A percentile compares a stretch with the other conserved stretches of the same genome.
phyloP scores from a whole-genome alignment of 2,329 filamentous ascomycete genomes.

The Alternaria metachromatica region DNA sequence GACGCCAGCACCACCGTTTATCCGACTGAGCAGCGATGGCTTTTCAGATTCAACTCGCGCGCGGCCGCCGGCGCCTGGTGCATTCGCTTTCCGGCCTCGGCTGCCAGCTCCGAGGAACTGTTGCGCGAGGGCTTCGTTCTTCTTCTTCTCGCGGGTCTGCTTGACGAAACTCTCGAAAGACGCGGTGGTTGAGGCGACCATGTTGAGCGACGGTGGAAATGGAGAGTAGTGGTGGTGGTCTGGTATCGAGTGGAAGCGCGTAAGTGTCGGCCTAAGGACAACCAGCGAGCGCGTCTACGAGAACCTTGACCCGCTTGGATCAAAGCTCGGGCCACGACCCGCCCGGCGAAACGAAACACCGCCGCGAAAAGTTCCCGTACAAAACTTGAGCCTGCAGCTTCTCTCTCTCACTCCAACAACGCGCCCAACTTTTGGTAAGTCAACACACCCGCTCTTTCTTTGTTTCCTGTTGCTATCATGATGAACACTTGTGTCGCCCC shows the following conservation, averaged over 20 bases:
- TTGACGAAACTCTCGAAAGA: slow-evolving; percentile 44
- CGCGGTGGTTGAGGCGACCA: slow-evolving; percentile 20
- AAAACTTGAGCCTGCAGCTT: slow-evolving; percentile 24
- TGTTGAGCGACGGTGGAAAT: slow-evolving; percentile 20
- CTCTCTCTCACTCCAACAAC: slow-evolving; percentile 25
- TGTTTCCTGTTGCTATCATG: slow-evolving; percentile 24
- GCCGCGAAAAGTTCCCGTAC: slow-evolving; percentile 29
- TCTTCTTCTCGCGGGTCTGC: slow-evolving; percentile 68
- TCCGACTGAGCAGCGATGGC: slow-evolving; percentile 70
- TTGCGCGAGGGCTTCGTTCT: slow-evolving; percentile 73
- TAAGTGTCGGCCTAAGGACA: slow-evolving; percentile 4
- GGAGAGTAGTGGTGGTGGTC: background rate
- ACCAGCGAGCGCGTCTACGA: slow-evolving; percentile 20
- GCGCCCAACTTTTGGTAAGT: slow-evolving; percentile 38
- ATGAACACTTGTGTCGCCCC: slow-evolving; percentile 51
- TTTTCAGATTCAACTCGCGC: slow-evolving; percentile 53
- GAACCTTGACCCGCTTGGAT: slow-evolving; percentile 1
- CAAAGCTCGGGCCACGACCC: slow-evolving; percentile 11
- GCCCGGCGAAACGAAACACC: slow-evolving; percentile 28
- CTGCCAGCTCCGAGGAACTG: slow-evolving; percentile 71
- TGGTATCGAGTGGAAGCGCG: background rate
- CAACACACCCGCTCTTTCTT: slow-evolving; percentile 3
- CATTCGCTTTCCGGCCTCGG: slow-evolving; percentile 61
- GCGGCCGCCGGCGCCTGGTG: slow-evolving; percentile 58
- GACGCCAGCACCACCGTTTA: slow-evolving; percentile 71